Percentiles rank a stretch among this genome's conserved stretches.
Evolutionary conservation across 441 rosid genomes (phyloP).

Genomic region (Populus tomentosa): DNA sequence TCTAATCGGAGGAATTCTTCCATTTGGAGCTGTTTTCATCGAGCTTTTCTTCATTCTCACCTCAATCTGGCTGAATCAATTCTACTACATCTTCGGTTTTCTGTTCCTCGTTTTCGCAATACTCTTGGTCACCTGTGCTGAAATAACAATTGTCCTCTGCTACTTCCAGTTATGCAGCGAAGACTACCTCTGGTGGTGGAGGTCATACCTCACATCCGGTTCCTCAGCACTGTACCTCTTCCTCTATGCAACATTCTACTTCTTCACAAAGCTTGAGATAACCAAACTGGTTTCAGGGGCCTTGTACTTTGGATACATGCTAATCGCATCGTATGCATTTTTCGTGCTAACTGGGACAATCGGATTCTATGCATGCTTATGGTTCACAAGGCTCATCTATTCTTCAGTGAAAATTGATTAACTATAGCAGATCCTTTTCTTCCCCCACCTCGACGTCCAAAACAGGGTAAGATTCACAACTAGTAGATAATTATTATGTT

Average conservation of each 20-base stretch:
- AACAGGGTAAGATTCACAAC: conserved; percentile 25
- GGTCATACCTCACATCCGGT: conserved; percentile 89
- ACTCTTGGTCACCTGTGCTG: conserved; percentile 83
- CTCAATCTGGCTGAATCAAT: conserved; percentile 92
- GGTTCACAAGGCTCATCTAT: conserved; percentile 97
- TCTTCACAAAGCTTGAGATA: conserved; percentile 94
- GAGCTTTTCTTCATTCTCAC: conserved; percentile 94
- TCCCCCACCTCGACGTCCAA: background rate
- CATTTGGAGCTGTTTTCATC: conserved; percentile 88
- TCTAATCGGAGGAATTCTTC: conserved; percentile 91
- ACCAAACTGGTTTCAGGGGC: conserved; percentile 75
- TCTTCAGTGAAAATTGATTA: conserved; percentile 88
- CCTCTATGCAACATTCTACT: conserved; percentile 85
- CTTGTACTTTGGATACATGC: conserved; percentile 91
- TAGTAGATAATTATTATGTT: conserved; percentile 29
- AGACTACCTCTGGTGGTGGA: conserved; percentile 99
- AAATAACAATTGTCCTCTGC: conserved; percentile 87
- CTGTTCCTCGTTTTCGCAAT: conserved; percentile 83
- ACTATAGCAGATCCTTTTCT: conserved; percentile 11
- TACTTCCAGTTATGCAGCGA: conserved; percentile 96
- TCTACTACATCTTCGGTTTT: conserved; percentile 96
- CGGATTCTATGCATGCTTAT: conserved; percentile 90
- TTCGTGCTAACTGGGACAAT: conserved; percentile 81
- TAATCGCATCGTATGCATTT: conserved; percentile 74
- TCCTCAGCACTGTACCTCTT: conserved; percentile 85